Evolutionary conservation across 164 flowering plant species (phyloP), one percentile per base, ranked within the genome.

Genomic region (Macadamia integrifolia): DNA sequence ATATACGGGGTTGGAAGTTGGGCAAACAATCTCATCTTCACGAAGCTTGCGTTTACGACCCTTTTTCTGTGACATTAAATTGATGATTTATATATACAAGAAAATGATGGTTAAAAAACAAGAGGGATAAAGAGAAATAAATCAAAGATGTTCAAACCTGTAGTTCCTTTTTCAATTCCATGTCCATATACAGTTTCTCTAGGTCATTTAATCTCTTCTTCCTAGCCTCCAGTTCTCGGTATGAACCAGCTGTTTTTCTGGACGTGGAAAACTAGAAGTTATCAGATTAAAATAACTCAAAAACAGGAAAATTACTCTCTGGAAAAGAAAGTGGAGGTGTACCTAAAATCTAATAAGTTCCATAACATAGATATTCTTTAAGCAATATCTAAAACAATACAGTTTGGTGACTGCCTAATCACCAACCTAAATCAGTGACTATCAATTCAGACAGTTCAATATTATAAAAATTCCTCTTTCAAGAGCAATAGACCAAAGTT

Each of bases 21-120:
- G 92, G 58, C 49, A 43, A n/a, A 71, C 85, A 62, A 93, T 79
- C 79, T 93, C 97, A 64, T 87, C 91, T 64, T 93, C 98, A 2
- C 88, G 87, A 9, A 93, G 87, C 69, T 86, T 90, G 64, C 93
- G 87, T 62, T 89, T 92, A 65, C 80, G 75, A 12, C 98, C 95
- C 64, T 80, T 85, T 80, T 90, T 90, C 93, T 90, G 85, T 65
- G 46, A 60, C 66, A 61, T 15, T 35, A 67, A 67, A 72, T 69
- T 17, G 31, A 61, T 32, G 49, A 49, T 58, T 2, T 29, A 53
- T 6, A 57, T 31, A 7, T 59, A 23, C 15, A 55, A 29, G 59
- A 17, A 40, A n/a, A 29, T 9, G 29, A 29, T 60, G 12, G 63
- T 30, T 15, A 65, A 46, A 32, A 62, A 6, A 58, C 23, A 13